A percentile compares a stretch with the other conserved stretches of the same genome.
Evolutionary conservation across 345 rosid genomes (phyloP).

Genomic region (Acer campestre): DNA sequence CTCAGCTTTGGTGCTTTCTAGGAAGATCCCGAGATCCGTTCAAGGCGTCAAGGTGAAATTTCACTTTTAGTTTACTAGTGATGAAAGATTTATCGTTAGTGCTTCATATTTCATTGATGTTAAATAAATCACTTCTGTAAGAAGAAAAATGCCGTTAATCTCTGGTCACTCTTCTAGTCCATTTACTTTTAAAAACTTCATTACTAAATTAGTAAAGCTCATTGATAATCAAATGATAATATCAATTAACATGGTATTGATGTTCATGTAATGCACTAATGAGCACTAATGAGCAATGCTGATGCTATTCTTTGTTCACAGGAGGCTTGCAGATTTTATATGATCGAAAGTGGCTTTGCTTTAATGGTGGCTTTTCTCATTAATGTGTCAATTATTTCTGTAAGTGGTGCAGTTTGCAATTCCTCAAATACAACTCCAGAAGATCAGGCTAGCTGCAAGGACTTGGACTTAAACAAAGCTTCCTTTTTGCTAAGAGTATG

Average conservation of each 20-base stretch:
- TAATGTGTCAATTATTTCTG: slow-evolving; percentile 82
- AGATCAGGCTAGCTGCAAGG: slow-evolving; percentile 64
- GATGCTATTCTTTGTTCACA: slow-evolving; percentile 36
- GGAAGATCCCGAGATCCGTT: slow-evolving; percentile 85
- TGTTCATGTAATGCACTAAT: slow-evolving; percentile 12
- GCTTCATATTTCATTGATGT: neutral
- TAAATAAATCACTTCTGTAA: neutral
- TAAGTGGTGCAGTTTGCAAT: slow-evolving; percentile 87
- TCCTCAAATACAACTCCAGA: slow-evolving; percentile 59
- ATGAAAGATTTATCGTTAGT: neutral
- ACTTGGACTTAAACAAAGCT: slow-evolving; percentile 88
- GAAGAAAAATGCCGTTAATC: neutral
- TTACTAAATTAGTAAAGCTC: too few species aligned
- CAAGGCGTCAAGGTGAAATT: slow-evolving; percentile 68
- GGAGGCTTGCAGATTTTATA: slow-evolving; percentile 92
- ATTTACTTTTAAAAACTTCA: neutral
- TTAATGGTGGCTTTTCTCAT: slow-evolving; percentile 82
- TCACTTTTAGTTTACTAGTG: neutral
- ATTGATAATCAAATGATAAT: neutral
- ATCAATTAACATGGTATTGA: neutral
- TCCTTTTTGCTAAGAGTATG: slow-evolving; percentile 87
- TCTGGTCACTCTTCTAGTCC: neutral
- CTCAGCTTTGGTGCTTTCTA: slow-evolving; percentile 92
- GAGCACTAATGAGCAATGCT: neutral
- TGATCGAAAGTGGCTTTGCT: slow-evolving; percentile 89